A percentile compares a stretch with the other conserved stretches of the same genome.
phyloP scores from a whole-genome alignment of 495 filamentous ascomycete genomes.

The Cladorrhinum samala region DNA sequence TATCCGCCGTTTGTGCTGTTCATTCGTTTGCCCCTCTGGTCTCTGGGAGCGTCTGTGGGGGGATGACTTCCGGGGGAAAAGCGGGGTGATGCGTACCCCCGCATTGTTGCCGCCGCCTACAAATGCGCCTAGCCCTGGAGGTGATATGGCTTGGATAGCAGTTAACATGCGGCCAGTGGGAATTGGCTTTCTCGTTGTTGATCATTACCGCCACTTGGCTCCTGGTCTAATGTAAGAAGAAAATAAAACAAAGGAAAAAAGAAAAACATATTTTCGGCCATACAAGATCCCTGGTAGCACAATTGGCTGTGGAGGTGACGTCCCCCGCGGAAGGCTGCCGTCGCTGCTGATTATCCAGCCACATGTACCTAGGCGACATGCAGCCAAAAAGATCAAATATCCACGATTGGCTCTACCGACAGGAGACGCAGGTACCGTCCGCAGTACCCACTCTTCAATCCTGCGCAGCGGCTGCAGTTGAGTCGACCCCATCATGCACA shows the following conservation, averaged over 20 bases:
- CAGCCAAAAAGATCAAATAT: no score
- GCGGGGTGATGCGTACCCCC: not conserved
- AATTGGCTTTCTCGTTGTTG: not conserved
- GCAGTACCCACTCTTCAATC: not conserved
- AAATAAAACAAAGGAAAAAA: not conserved
- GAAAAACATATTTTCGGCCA: not conserved
- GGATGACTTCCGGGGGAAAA: not conserved
- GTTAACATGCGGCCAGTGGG: not conserved
- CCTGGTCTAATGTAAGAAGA: not conserved
- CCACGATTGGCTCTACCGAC: not conserved
- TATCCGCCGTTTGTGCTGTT: constrained; percentile 11
- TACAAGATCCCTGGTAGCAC: no score
- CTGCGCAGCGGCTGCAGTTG: not conserved
- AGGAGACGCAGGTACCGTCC: not conserved
- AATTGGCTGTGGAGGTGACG: no score
- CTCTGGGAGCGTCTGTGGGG: not conserved
- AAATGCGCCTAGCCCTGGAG: not conserved
- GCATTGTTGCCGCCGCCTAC: not conserved
- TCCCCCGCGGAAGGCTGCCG: not conserved
- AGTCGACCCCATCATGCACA: not conserved
- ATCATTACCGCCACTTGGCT: not conserved
- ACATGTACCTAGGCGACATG: no score
- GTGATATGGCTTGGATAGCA: not conserved
- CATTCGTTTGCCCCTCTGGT: constrained; percentile 12
- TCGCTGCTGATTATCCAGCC: not conserved